phyloP scores from a whole-genome alignment of 805 yeast genomes.

The Candida sithepensis region DNA sequence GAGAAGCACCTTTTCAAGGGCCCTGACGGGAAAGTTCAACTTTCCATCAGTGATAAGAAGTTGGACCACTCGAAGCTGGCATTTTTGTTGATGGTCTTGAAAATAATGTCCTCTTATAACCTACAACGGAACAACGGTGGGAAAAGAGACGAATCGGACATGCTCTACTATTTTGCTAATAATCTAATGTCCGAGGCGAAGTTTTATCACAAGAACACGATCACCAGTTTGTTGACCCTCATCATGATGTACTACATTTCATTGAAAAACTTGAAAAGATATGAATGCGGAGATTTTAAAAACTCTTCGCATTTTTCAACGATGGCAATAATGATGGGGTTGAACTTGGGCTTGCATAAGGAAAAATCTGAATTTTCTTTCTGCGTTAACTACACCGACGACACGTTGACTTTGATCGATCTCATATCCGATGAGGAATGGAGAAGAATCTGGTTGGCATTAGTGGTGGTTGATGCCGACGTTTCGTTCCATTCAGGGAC shows the following conservation, averaged over 20 bases:
- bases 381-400: neutral
- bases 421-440: slow-evolving; percentile 16
- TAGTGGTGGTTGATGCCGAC: slow-evolving; percentile 22
- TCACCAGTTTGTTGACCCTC: slow-evolving; percentile 18
- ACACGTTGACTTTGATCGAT: slow-evolving; percentile 4
- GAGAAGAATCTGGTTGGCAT: slow-evolving; percentile 14
- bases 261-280: slow-evolving; percentile 13
- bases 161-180: slow-evolving; percentile 15
- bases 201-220: slow-evolving; percentile 8
- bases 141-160: slow-evolving; percentile 11
- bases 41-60: slow-evolving; percentile 10
- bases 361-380: slow-evolving; percentile 1
- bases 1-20: slow-evolving; percentile 10
- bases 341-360: slow-evolving; percentile 19
- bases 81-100: slow-evolving; percentile 15
- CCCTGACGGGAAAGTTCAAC: slow-evolving; percentile 7
- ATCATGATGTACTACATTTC: slow-evolving; percentile 18
- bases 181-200: slow-evolving; percentile 18
- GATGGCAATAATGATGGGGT: slow-evolving; percentile 21
- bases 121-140: neutral
- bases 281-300: slow-evolving; percentile 17
- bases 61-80: slow-evolving; percentile 22
- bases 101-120: slow-evolving; percentile 3
- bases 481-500: slow-evolving; percentile 21
- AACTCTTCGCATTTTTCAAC: slow-evolving; percentile 14